Conservation (phyloP, 225 moss, liverwort and hornwort species). For the Physcomitrellopsis africana region DNA sequence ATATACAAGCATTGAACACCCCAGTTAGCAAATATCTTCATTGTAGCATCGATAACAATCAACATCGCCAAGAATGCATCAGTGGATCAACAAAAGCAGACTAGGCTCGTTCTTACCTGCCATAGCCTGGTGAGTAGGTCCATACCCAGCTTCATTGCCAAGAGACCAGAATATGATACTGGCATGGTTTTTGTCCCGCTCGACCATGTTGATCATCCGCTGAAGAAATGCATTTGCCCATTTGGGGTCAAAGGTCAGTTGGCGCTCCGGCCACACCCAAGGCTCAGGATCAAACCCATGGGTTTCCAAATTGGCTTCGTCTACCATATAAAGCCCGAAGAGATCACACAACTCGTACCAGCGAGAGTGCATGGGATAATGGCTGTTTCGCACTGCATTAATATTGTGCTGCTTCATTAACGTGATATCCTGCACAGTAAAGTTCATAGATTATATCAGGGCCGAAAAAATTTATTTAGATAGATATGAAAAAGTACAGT, state of each 20-base stretch:
- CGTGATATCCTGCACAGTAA: conserved; percentile 71
- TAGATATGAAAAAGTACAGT: background rate
- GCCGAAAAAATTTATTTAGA: conserved; percentile 5
- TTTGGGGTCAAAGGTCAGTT: conserved; percentile 80
- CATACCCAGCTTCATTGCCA: conserved; percentile 95
- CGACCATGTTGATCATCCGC: conserved; percentile 98
- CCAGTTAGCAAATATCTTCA: background rate
- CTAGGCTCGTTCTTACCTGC: conserved; percentile 63
- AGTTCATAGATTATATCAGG: conserved; percentile 17
- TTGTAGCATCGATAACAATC: background rate
- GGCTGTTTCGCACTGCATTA: conserved; percentile 93
- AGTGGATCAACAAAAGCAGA: background rate
- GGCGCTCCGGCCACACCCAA: conserved; percentile 81
- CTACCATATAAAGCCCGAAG: conserved; percentile 90
- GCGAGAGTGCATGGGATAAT: conserved; percentile 94
- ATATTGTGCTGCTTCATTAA: conserved; percentile 98
- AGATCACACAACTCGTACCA: conserved; percentile 99
- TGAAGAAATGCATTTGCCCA: conserved; percentile 90
- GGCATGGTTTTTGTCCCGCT: conserved; percentile 95
- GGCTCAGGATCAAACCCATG: conserved; percentile 99
- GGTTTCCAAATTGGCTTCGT: conserved; percentile 97
- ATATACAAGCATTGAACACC: background rate
- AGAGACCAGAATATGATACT: conserved; percentile 96
- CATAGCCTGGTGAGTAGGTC: conserved; percentile 97
- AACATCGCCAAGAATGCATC: no score